Evolutionary conservation across 371 early-diverging fungal genomes (phyloP).

Genomic region (Mortierella sp.): DNA sequence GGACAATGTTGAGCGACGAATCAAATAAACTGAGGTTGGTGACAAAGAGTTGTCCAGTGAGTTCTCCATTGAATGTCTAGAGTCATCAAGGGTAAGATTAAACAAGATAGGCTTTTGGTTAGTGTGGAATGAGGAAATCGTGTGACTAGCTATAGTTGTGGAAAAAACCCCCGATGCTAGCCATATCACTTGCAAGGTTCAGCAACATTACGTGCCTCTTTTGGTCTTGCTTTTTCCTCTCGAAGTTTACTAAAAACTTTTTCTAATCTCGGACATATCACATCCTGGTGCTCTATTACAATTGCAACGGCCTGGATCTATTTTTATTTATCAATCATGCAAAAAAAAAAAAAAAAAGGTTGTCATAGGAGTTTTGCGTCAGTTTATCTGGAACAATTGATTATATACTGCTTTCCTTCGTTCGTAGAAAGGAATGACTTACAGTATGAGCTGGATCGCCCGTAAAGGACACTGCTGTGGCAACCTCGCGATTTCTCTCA

Average conservation of each 20-base stretch:
- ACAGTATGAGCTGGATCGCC: slow-evolving; percentile 72
- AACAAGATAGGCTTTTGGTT: background rate
- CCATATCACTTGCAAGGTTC: background rate
- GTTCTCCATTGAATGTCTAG: too few species aligned
- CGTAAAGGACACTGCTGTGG: slow-evolving; percentile 74
- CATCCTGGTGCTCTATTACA: slow-evolving; percentile 63
- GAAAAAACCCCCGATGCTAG: too few species aligned
- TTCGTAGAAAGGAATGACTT: slow-evolving; percentile 5
- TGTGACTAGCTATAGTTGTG: background rate
- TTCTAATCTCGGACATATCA: slow-evolving; percentile 64
- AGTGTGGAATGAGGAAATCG: background rate
- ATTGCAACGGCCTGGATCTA: slow-evolving; percentile 69
- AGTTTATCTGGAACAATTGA: background rate
- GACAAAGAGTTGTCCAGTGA: slow-evolving; percentile 69
- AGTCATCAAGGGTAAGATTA: slow-evolving; percentile 64
- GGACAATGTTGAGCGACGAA: slow-evolving; percentile 71
- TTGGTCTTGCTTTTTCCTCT: slow-evolving; percentile 60
- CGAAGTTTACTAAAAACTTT: slow-evolving; percentile 58
- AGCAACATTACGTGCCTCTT: slow-evolving; percentile 58
- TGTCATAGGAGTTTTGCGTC: background rate
- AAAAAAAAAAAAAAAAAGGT: too few species aligned
- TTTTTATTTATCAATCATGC: too few species aligned
- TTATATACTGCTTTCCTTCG: background rate
- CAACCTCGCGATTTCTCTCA: slow-evolving; percentile 67
- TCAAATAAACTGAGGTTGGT: slow-evolving; percentile 71